Conservation (phyloP, 1,284 basidiomycete genomes). For the Trametes hirsuta region DNA sequence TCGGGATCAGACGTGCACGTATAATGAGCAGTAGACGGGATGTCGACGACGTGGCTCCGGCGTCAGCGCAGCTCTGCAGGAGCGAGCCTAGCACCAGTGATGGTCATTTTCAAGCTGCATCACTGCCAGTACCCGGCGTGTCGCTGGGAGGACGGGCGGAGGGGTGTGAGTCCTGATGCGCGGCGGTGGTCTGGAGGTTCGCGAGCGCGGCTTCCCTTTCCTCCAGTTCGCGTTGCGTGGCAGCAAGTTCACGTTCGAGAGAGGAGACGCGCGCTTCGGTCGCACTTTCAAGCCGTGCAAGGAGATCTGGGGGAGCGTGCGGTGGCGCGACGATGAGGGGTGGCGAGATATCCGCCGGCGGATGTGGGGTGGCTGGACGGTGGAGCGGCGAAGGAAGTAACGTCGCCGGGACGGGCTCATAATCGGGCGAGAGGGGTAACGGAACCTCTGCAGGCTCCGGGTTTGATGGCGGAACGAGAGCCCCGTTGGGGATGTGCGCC, state of each 20-base stretch:
- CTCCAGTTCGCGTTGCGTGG: conserved; percentile 30
- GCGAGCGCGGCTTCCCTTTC: conserved; percentile 28
- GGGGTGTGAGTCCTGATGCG: conserved; percentile 12
- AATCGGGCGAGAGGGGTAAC: conserved; percentile 19
- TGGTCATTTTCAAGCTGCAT: neutral
- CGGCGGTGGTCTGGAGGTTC: conserved; percentile 27
- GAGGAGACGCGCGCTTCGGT: conserved; percentile 14
- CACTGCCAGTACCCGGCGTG: neutral
- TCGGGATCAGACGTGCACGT: neutral
- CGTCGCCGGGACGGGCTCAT: neutral
- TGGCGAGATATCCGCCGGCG: neutral
- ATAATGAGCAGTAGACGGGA: neutral
- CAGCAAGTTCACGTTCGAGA: conserved; percentile 23
- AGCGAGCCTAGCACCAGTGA: neutral
- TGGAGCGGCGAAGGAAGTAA: neutral
- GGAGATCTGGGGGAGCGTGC: conserved; percentile 1
- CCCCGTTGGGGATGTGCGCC: neutral
- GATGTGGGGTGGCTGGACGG: neutral
- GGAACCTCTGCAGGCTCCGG: conserved; percentile 21
- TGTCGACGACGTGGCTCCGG: neutral
- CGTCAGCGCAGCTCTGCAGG: neutral
- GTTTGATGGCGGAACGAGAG: neutral
- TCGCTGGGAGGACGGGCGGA: neutral
- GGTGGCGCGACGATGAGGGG: neutral
- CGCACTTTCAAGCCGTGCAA: conserved; percentile 13